phyloP scores from a whole-genome alignment of 352 stramenopile species.

The Pythium dissimile region DNA sequence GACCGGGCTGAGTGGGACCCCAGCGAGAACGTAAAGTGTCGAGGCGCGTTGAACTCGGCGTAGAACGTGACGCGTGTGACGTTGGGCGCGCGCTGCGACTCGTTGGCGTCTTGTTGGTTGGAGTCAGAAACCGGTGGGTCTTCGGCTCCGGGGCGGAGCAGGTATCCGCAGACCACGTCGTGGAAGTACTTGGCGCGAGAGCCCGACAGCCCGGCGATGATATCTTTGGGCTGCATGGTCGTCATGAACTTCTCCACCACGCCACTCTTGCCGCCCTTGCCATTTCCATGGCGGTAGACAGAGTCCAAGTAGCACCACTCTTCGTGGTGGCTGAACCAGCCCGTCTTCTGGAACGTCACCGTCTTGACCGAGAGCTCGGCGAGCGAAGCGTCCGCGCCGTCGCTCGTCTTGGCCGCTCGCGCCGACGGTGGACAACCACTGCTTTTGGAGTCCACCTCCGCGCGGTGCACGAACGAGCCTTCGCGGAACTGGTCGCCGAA shows the following conservation, averaged over 20 bases:
- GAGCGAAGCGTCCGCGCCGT: conserved; percentile 1
- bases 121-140: background rate
- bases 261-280: background rate
- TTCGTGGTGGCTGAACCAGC: conserved; percentile 12
- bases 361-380: conserved; percentile 23
- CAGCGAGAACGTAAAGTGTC: background rate
- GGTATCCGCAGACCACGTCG: conserved; percentile 15
- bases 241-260: conserved; percentile 21
- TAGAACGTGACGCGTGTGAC: conserved; percentile 13
- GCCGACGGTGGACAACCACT: background rate
- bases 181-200: conserved; percentile 12
- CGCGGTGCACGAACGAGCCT: conserved; percentile 10
- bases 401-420: background rate
- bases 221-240: conserved; percentile 12
- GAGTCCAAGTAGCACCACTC: conserved; percentile 24
- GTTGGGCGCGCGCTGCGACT: background rate
- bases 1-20: background rate
- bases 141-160: background rate
- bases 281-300: conserved; percentile 2
- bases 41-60: conserved; percentile 2
- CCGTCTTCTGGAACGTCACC: conserved; percentile 16
- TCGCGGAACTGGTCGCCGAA: conserved; percentile 18
- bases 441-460: background rate
- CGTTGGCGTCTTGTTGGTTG: background rate
- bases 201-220: conserved; percentile 16